These are phyloP conservation scores for Trichosanthes truncata DNA, from an alignment of 306 rosid species.

Conservation along the genomic window DNA sequence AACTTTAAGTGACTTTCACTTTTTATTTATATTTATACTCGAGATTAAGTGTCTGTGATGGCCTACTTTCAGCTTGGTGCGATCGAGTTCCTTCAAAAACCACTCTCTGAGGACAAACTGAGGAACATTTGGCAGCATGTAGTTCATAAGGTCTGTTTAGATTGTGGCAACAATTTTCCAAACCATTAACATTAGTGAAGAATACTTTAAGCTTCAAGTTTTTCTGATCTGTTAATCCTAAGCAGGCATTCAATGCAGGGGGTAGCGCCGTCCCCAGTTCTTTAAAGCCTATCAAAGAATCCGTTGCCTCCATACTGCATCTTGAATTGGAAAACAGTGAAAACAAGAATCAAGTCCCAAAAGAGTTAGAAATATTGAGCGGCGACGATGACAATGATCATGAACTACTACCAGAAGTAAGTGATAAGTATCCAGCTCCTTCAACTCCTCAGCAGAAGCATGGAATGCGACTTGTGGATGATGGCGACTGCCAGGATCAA, in stretches of 20 bases:
- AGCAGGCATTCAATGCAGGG: constrained; percentile 87
- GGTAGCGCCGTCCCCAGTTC: constrained; percentile 34
- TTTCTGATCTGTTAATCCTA: constrained; percentile 28
- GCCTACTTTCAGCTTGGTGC: constrained; percentile 72
- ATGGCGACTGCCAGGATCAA: constrained; percentile 86
- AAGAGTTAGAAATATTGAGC: constrained; percentile 28
- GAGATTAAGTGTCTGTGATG: neutral
- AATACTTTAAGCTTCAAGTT: neutral
- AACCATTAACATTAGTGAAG: neutral
- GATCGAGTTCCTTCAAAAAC: constrained; percentile 80
- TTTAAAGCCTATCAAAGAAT: constrained; percentile 55
- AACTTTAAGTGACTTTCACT: neutral
- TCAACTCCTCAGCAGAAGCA: constrained; percentile 87
- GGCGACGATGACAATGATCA: constrained; percentile 30
- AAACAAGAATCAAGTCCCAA: constrained; percentile 15
- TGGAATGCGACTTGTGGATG: constrained; percentile 59
- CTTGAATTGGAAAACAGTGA: constrained; percentile 33
- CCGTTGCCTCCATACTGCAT: constrained; percentile 41
- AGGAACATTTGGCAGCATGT: constrained; percentile 99
- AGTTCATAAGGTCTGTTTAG: constrained; percentile 76
- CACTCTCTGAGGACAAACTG: constrained; percentile 84
- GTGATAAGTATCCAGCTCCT: constrained; percentile 93
- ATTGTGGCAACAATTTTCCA: neutral
- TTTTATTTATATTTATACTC: too few relatives aligned
- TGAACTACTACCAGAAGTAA: constrained; percentile 47